Conservation (phyloP, 352 stramenopile genomes). For the Lagenidium sp. region DNA sequence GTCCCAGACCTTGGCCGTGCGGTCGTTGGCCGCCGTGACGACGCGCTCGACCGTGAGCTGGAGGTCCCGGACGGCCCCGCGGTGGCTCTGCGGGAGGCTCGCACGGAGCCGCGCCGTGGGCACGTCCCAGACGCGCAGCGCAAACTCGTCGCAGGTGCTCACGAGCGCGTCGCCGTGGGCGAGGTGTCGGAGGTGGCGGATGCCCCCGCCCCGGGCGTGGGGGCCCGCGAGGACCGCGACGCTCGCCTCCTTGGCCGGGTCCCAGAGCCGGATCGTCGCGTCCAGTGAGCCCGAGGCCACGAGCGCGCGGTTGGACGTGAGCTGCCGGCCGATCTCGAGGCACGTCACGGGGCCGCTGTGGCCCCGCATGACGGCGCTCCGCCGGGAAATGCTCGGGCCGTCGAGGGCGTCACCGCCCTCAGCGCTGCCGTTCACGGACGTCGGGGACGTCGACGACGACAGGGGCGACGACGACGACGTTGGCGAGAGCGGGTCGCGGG, state of each 20-base stretch:
- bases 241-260: slow-evolving; percentile 50
- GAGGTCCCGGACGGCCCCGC: slow-evolving; percentile 42
- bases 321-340: slow-evolving; percentile 64
- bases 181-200: slow-evolving; percentile 58
- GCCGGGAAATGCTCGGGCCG: slow-evolving; percentile 40
- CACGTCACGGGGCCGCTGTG: slow-evolving; percentile 54
- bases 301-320: slow-evolving; percentile 41
- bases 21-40: slow-evolving; percentile 67
- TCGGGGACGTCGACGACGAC: slow-evolving; percentile 1
- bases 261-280: slow-evolving; percentile 65
- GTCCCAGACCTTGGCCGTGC: slow-evolving; percentile 75
- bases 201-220: slow-evolving; percentile 15
- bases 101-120: slow-evolving; percentile 36
- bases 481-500: too few species aligned
- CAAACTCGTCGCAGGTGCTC: slow-evolving; percentile 35
- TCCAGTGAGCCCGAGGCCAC: slow-evolving; percentile 63
- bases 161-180: slow-evolving; percentile 51
- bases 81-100: slow-evolving; percentile 48
- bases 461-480: slow-evolving; percentile 3
- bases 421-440: slow-evolving; percentile 1
- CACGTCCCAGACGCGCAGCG: slow-evolving; percentile 72
- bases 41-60: slow-evolving; percentile 65
- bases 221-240: slow-evolving; percentile 27
- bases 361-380: slow-evolving; percentile 51
- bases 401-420: slow-evolving; percentile 25